These are phyloP conservation scores for Terfezia boudieri DNA, from an alignment of 495 filamentous ascomycete species.

Conservation along the genomic window DNA sequence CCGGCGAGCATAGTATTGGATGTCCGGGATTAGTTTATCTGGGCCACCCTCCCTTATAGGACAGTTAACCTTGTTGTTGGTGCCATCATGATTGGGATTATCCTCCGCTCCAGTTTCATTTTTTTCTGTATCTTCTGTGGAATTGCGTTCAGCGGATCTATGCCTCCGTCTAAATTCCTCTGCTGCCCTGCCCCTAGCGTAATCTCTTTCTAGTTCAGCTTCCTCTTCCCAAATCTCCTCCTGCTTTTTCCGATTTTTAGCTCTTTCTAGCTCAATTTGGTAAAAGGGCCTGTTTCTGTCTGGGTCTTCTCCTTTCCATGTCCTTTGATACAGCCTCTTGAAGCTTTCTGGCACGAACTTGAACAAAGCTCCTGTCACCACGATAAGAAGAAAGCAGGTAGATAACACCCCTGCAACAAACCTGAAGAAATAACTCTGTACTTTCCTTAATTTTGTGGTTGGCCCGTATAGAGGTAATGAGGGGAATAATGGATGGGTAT, in stretches of 20 bases:
- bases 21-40: constrained; percentile 20
- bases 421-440: constrained; percentile 43
- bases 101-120: constrained; percentile 56
- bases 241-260: constrained; percentile 21
- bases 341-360: constrained; percentile 33
- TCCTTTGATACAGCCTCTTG: constrained; percentile 25
- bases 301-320: constrained; percentile 32
- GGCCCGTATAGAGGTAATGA: constrained; percentile 67
- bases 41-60: no score
- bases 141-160: no score
- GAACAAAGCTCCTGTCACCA: constrained; percentile 49
- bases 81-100: constrained; percentile 9
- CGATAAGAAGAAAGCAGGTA: constrained; percentile 46
- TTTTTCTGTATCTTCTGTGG: constrained; percentile 13
- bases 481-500: constrained; percentile 70
- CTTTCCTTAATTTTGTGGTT: constrained; percentile 34
- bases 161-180: no score
- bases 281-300: constrained; percentile 41
- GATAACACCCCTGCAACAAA: constrained; percentile 50
- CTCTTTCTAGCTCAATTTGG: constrained; percentile 38
- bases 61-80: no score
- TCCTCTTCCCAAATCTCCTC: constrained; percentile 21
- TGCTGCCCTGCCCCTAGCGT: no score
- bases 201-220: background rate
- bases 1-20: constrained; percentile 66